phyloP scores from a whole-genome alignment of 1,284 basidiomycete genomes.

The Agaricales sp. region DNA sequence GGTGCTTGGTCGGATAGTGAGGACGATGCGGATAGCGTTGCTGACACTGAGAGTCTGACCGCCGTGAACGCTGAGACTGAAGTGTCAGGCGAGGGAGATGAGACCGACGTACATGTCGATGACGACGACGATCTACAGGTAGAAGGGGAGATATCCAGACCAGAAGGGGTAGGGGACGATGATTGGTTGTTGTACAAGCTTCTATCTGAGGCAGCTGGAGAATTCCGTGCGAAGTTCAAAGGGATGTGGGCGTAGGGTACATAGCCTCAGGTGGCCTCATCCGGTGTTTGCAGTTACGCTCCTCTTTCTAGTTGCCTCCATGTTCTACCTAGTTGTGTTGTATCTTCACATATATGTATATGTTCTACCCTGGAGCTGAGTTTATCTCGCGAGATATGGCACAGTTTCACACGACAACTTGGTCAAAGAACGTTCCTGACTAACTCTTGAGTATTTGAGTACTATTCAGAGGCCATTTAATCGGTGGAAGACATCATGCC shows the following conservation, averaged over 20 bases:
- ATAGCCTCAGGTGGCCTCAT: too few relatives aligned
- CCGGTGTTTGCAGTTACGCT: too few relatives aligned
- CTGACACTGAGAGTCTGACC: not conserved
- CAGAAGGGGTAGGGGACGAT: slow-evolving; percentile 26
- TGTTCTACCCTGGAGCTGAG: too few relatives aligned
- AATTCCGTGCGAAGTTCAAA: slow-evolving; percentile 45
- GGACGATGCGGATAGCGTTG: not conserved
- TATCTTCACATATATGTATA: too few relatives aligned
- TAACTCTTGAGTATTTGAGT: too few relatives aligned
- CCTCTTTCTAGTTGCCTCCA: too few relatives aligned
- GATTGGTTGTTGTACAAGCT: slow-evolving; percentile 53
- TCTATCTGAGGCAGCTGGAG: slow-evolving; percentile 28
- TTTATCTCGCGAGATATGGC: too few relatives aligned
- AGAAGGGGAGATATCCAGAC: slow-evolving; percentile 17
- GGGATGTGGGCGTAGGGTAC: slow-evolving; percentile 36
- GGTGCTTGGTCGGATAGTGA: not conserved
- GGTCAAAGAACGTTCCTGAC: too few relatives aligned
- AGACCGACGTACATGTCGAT: slow-evolving; percentile 15
- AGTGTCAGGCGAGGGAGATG: slow-evolving; percentile 13
- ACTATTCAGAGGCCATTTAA: too few relatives aligned
- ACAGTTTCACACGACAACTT: too few relatives aligned
- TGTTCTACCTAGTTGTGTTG: too few relatives aligned
- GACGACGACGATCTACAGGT: slow-evolving; percentile 16
- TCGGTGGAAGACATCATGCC: too few relatives aligned
- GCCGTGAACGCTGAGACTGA: not conserved